These are phyloP conservation scores for Peronospora farinosa DNA, from an alignment of 352 stramenopile species.

Conservation along the genomic window DNA sequence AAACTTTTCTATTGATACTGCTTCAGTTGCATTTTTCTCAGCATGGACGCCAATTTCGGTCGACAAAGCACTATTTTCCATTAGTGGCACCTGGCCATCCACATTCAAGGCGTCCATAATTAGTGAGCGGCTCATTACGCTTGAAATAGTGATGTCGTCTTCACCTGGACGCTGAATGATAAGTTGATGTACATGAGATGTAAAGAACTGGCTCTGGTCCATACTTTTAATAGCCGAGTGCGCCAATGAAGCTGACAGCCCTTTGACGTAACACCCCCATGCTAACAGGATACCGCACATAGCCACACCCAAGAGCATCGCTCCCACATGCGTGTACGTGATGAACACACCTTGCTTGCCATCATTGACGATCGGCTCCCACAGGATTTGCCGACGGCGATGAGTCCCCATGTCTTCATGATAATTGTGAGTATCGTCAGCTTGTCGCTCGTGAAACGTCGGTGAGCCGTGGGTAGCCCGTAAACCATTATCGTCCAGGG, in stretches of 20 bases:
- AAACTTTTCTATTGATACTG: slow-evolving; percentile 61
- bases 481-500: slow-evolving; percentile 11
- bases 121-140: slow-evolving; percentile 54
- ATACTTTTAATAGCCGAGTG: slow-evolving; percentile 60
- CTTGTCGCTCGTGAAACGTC: slow-evolving; percentile 25
- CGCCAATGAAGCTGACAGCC: slow-evolving; percentile 56
- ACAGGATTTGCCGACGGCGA: slow-evolving; percentile 39
- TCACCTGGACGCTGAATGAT: slow-evolving; percentile 60
- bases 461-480: slow-evolving; percentile 6
- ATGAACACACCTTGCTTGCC: slow-evolving; percentile 76
- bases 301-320: slow-evolving; percentile 45
- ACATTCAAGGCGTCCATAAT: slow-evolving; percentile 44
- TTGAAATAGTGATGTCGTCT: slow-evolving; percentile 73
- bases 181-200: slow-evolving; percentile 58
- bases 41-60: slow-evolving; percentile 28
- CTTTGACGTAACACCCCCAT: slow-evolving; percentile 72
- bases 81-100: slow-evolving; percentile 27
- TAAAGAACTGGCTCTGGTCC: slow-evolving; percentile 56
- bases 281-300: slow-evolving; percentile 48
- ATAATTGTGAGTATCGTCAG: slow-evolving; percentile 23
- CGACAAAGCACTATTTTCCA: slow-evolving; percentile 44
- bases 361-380: slow-evolving; percentile 67
- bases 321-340: slow-evolving; percentile 66
- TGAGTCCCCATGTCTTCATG: slow-evolving; percentile 21
- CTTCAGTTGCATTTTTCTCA: slow-evolving; percentile 44